Conservation (phyloP, 805 yeast genomes). For the Starmerella cellae region DNA sequence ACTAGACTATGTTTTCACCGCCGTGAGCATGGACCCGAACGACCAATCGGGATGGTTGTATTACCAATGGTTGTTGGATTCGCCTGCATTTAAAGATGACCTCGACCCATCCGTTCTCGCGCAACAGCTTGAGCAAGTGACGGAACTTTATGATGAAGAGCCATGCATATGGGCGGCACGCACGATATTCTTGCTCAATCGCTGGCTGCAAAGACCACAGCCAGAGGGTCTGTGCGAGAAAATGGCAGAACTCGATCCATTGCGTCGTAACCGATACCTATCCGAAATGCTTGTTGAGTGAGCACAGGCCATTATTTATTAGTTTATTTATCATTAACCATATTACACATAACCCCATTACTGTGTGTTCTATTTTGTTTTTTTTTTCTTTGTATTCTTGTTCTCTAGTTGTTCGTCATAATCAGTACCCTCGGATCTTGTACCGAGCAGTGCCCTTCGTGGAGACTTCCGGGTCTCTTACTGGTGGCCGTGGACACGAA, state of each 20-base stretch:
- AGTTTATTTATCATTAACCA: too few species aligned
- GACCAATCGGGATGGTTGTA: slow-evolving; percentile 92
- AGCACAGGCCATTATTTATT: too few species aligned
- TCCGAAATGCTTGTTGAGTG: too few species aligned
- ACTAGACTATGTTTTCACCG: slow-evolving; percentile 57
- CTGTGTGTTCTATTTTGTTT: too few species aligned
- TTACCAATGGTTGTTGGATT: slow-evolving; percentile 57
- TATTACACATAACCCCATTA: too few species aligned
- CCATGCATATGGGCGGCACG: slow-evolving; percentile 12
- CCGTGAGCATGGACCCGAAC: slow-evolving; percentile 83
- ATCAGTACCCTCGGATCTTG: too few species aligned
- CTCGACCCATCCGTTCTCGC: slow-evolving; percentile 46
- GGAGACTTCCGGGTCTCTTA: slow-evolving; percentile 26
- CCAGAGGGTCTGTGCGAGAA: slow-evolving; percentile 15
- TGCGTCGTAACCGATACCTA: slow-evolving; percentile 22
- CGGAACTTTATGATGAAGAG: slow-evolving; percentile 17
- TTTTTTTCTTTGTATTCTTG: too few species aligned
- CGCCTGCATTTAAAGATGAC: slow-evolving; percentile 35
- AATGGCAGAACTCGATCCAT: slow-evolving; percentile 26
- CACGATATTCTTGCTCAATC: slow-evolving; percentile 1
- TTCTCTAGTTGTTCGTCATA: too few species aligned
- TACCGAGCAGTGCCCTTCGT: slow-evolving; percentile 25
- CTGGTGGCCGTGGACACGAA: not conserved
- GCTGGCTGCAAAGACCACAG: not conserved
- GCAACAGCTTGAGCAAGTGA: slow-evolving; percentile 47